Conservation (phyloP, 495 filamentous ascomycete species). For the Parachaetomium inaequale region DNA sequence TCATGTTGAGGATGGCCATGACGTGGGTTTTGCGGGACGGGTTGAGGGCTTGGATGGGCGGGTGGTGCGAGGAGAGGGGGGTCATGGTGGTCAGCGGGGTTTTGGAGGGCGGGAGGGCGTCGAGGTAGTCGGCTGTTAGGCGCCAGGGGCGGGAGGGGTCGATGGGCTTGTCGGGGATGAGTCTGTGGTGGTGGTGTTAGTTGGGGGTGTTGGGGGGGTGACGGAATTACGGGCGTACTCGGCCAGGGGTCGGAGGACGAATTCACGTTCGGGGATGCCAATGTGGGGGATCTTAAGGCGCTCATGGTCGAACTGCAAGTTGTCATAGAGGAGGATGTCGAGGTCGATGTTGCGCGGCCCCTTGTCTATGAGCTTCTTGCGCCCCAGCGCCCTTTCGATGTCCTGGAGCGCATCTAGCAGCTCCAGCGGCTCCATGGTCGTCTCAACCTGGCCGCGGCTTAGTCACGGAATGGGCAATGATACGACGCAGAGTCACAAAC, state of each 20-base stretch:
- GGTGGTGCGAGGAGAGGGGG: constrained; percentile 56
- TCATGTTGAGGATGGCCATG: constrained; percentile 95
- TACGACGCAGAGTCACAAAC: constrained; percentile 46
- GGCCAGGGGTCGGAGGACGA: constrained; percentile 84
- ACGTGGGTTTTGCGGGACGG: constrained; percentile 66
- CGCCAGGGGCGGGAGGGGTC: constrained; percentile 49
- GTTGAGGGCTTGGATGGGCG: constrained; percentile 60
- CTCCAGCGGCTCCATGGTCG: constrained; percentile 65
- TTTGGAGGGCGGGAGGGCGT: constrained; percentile 52
- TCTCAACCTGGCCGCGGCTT: constrained; percentile 63
- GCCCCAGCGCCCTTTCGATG: constrained; percentile 74
- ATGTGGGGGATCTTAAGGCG: constrained; percentile 81
- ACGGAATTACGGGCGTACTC: constrained; percentile 60
- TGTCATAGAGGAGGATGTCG: constrained; percentile 86
- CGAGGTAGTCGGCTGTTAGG: constrained; percentile 56
- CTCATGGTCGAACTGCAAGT: constrained; percentile 58
- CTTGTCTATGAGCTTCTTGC: constrained; percentile 84
- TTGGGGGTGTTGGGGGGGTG: background rate
- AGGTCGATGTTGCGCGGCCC: constrained; percentile 91
- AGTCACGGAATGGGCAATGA: background rate
- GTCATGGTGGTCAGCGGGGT: constrained; percentile 64
- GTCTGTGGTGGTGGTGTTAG: constrained; percentile 38
- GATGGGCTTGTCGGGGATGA: constrained; percentile 59
- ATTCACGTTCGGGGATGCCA: constrained; percentile 85
- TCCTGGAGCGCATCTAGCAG: constrained; percentile 76